Evolutionary conservation across 345 rosid genomes (phyloP).

Genomic region (Turritis glabra): DNA sequence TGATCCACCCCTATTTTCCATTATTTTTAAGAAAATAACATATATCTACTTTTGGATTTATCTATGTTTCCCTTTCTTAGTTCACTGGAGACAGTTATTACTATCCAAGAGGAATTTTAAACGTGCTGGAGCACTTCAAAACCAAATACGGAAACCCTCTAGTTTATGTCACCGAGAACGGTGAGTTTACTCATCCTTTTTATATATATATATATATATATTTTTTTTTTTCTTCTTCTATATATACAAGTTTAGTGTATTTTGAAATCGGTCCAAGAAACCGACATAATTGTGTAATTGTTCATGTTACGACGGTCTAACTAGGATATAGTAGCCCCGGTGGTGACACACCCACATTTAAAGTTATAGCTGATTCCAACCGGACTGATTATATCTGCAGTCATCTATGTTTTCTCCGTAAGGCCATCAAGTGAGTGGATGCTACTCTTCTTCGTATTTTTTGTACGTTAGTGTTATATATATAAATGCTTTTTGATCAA

Average conservation of each 20-base stretch:
- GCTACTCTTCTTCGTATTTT: too few relatives aligned
- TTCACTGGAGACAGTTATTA: background rate
- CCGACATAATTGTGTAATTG: too few relatives aligned
- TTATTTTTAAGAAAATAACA: too few relatives aligned
- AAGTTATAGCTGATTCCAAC: background rate
- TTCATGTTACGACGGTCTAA: too few relatives aligned
- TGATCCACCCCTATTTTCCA: background rate
- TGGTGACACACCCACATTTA: background rate
- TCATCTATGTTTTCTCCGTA: slow-evolving; percentile 28
- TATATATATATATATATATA: too few relatives aligned
- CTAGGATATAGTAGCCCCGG: slow-evolving; percentile 14
- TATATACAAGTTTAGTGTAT: background rate
- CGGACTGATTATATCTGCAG: slow-evolving; percentile 32
- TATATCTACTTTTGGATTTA: background rate
- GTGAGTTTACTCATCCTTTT: background rate
- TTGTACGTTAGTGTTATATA: too few relatives aligned
- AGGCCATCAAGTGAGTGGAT: slow-evolving; percentile 24
- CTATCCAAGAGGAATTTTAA: slow-evolving; percentile 25
- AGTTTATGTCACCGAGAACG: slow-evolving; percentile 28
- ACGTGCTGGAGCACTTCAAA: slow-evolving; percentile 8
- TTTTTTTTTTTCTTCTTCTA: background rate
- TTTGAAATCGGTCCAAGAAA: background rate
- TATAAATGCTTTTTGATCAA: background rate
- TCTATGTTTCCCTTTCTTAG: slow-evolving; percentile 15
- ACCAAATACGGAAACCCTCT: background rate